Percentiles rank a stretch among this genome's conserved stretches.
These are phyloP conservation scores for Coniella vitis DNA, from an alignment of 2,329 filamentous ascomycete species.

Conservation along the genomic window DNA sequence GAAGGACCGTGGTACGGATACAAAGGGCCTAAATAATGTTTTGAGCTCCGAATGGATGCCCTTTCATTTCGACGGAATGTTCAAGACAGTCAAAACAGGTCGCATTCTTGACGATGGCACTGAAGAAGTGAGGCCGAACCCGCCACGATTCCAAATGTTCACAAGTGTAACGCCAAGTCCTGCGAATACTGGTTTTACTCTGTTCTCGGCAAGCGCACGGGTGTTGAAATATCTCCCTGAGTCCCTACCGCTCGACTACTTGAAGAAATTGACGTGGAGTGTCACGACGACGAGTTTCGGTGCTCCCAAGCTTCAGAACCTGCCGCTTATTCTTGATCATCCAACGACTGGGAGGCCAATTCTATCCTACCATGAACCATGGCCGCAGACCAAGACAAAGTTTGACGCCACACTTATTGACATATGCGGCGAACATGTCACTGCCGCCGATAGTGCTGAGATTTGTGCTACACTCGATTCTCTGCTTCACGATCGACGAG, in stretches of 20 bases:
- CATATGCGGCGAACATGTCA: constrained; percentile 24
- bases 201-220: constrained; percentile 45
- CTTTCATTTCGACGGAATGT: constrained; percentile 51
- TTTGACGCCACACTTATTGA: constrained; percentile 35
- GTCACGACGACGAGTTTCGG: constrained; percentile 43
- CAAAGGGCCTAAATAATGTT: constrained; percentile 43
- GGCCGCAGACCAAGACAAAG: constrained; percentile 43
- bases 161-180: constrained; percentile 40
- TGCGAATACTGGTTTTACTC: constrained; percentile 43
- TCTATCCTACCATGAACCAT: constrained; percentile 42
- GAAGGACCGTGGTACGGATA: constrained; percentile 38
- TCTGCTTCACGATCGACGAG: constrained; percentile 41
- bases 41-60: constrained; percentile 49
- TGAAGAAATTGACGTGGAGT: constrained; percentile 39
- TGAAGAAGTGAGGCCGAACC: constrained; percentile 33
- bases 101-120: constrained; percentile 24
- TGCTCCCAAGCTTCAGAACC: constrained; percentile 32
- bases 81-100: constrained; percentile 39
- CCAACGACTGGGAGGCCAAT: constrained; percentile 34
- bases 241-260: constrained; percentile 26
- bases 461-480: constrained; percentile 32
- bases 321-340: constrained; percentile 39
- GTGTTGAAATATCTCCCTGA: constrained; percentile 40
- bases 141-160: constrained; percentile 48
- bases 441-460: constrained; percentile 26